Conservation (phyloP, 306 rosid genomes). For the Fragaria vesca region DNA sequence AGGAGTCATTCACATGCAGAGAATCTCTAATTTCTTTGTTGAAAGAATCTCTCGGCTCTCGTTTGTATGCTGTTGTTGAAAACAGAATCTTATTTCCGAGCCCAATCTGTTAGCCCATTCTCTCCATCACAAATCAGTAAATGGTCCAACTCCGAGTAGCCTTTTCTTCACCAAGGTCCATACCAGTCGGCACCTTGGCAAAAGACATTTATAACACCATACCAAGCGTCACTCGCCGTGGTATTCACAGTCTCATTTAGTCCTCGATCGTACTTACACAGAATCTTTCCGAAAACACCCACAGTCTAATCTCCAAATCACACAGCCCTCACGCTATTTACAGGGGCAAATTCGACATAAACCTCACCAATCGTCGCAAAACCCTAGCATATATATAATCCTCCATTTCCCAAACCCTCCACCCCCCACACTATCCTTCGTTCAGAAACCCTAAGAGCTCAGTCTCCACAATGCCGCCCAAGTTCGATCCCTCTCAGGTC, state of each 20-base stretch:
- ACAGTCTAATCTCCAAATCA: neutral
- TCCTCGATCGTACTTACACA: neutral
- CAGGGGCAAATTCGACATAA: neutral
- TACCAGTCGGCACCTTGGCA: neutral
- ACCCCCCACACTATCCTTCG: neutral
- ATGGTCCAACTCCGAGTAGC: neutral
- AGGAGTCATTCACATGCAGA: no score
- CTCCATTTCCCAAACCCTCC: neutral
- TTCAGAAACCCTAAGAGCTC: slow-evolving; percentile 22
- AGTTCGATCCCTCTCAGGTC: slow-evolving; percentile 83
- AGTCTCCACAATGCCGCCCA: slow-evolving; percentile 66
- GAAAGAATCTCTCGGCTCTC: no score
- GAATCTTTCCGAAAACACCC: neutral
- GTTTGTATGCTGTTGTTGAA: no score
- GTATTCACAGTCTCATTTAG: neutral
- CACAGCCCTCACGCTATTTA: neutral
- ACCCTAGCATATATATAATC: slow-evolving; percentile 24
- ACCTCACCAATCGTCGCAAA: neutral
- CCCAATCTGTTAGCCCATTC: no score
- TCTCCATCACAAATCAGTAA: no score
- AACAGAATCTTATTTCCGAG: no score
- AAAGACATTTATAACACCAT: neutral
- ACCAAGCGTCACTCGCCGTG: neutral
- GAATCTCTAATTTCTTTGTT: no score
- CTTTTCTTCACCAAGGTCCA: neutral